Conservation (phyloP, 768 basidiomycete species). For the Symmetrospora coprosmae region DNA sequence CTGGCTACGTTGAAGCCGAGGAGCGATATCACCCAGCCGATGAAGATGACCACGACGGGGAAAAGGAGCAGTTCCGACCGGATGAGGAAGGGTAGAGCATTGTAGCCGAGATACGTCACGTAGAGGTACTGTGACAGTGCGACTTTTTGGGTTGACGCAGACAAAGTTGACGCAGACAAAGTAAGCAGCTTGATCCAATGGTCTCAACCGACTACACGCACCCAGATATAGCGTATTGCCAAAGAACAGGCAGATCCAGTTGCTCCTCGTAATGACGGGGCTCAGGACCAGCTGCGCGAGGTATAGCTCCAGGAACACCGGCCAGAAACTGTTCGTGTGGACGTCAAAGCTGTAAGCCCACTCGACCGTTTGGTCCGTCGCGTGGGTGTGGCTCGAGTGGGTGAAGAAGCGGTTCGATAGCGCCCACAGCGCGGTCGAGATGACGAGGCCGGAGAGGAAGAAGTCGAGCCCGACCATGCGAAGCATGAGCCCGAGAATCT, state of each 20-base stretch:
- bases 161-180: not conserved
- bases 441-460: constrained; percentile 57
- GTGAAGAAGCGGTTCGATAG: constrained; percentile 30
- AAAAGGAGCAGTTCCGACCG: constrained; percentile 80
- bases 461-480: constrained; percentile 83
- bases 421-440: constrained; percentile 61
- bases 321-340: constrained; percentile 93
- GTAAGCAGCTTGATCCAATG: not conserved
- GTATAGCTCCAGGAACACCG: constrained; percentile 77
- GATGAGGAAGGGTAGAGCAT: constrained; percentile 80
- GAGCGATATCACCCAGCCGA: constrained; percentile 68
- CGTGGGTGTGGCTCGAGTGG: constrained; percentile 27
- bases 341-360: constrained; percentile 88
- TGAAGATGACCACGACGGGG: constrained; percentile 72
- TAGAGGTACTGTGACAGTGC: constrained; percentile 70
- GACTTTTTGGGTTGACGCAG: not conserved
- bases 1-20: constrained; percentile 82
- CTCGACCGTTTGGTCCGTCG: constrained; percentile 27
- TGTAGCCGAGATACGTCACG: constrained; percentile 45
- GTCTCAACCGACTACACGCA: not conserved
- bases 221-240: constrained; percentile 83
- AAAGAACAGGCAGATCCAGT: constrained; percentile 86
- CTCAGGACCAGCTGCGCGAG: constrained; percentile 73
- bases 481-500: constrained; percentile 50
- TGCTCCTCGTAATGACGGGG: constrained; percentile 63